Evolutionary conservation across 148 eudicot species (phyloP), one percentile per base, ranked within the genome.

Genomic region (Rhododendron ferrugineum): DNA sequence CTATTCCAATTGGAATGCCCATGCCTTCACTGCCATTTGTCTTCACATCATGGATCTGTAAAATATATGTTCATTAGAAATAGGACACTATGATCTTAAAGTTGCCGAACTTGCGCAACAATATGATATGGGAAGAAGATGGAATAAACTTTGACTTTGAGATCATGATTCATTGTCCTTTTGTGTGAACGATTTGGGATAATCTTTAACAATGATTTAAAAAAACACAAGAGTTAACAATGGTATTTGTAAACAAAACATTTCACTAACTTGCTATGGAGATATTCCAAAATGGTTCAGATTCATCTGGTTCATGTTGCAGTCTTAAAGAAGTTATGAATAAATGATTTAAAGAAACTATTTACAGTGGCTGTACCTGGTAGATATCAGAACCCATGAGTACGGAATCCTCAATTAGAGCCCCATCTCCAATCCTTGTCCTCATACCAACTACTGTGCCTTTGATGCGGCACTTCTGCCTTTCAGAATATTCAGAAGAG

Each of bases 321-420:
- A 28, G 42, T 28, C 23, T 16, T 76, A 79, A 36, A 13, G 64
- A 42, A 49, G 30, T 22, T 50, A 64, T 20, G 68, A 13, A 13
- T 64, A 9, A 40, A 18, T 30, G 40, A 72, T 32, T 77, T 77
- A 28, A 58, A 44, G 28, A n/a, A 68, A 36, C 68, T 0, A 79
- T 60, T 36, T 34, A 13, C 37, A 6, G 30, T 49, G 81, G 20
- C 54, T 82, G 89, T 95, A 91, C 96, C 86, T 91, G 92, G 87
- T 93, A 94, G 82, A 86, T 64, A 86, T 95, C 97, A 46, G 96
- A 92, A 56, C 98, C 98, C 94, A 95, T 90, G 83, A 95, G 88
- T 30, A 95, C 81, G 36, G 97, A 90, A 88, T 95, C 94, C 88
- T 94, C 94, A 47, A 95, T 86, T 42, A 88, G 86, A 68, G 89